Conservation (phyloP, 306 rosid genomes). For the Lathyrus tuberosus region DNA sequence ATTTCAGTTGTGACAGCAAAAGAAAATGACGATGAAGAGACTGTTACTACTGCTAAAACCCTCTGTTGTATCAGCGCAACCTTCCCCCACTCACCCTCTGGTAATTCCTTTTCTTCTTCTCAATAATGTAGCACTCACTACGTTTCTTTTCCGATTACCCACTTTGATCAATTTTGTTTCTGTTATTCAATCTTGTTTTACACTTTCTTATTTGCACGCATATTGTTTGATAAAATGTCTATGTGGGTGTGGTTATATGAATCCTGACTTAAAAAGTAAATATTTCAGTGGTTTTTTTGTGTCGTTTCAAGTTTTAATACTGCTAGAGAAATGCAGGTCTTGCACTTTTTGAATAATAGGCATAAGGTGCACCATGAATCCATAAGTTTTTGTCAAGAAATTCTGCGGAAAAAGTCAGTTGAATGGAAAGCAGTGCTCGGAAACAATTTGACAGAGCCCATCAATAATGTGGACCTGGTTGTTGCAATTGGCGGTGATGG, state of each 20-base stretch:
- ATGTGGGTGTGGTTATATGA: constrained; percentile 2
- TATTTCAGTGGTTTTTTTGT: too few relatives aligned
- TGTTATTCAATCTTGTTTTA: background rate
- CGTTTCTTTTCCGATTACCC: background rate
- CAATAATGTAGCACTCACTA: background rate
- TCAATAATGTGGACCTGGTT: constrained; percentile 76
- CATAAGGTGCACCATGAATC: constrained; percentile 69
- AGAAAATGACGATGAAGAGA: constrained; percentile 58
- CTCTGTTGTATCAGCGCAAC: constrained; percentile 48
- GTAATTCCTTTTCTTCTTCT: constrained; percentile 40
- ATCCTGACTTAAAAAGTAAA: background rate
- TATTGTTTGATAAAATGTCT: constrained; percentile 55
- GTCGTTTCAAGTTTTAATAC: constrained; percentile 24
- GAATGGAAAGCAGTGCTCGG: constrained; percentile 71
- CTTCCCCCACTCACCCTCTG: constrained; percentile 63
- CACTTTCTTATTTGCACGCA: constrained; percentile 40
- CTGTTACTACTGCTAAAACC: constrained; percentile 69
- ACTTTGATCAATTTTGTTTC: background rate
- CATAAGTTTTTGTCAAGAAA: constrained; percentile 66
- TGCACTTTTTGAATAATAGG: constrained; percentile 67
- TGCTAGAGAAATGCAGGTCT: constrained; percentile 50
- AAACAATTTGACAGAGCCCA: constrained; percentile 55
- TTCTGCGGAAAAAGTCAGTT: constrained; percentile 67
- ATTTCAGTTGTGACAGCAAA: background rate
- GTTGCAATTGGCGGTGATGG: constrained; percentile 95